These are phyloP conservation scores for Boletus rufocinnamomeus DNA, from an alignment of 768 basidiomycete genomes.

Conservation along the genomic window DNA sequence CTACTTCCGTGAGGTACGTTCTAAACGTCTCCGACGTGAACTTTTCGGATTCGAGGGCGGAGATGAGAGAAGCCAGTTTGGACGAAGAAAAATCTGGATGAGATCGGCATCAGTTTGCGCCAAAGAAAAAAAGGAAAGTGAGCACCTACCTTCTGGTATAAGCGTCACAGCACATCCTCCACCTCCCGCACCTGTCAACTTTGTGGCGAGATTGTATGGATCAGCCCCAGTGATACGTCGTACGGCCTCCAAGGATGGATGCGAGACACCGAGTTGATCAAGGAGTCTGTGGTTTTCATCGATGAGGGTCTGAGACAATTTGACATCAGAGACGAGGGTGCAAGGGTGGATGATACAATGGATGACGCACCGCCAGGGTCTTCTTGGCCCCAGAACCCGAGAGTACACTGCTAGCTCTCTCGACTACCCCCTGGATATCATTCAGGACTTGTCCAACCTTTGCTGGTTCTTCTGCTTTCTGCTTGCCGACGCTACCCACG, in stretches of 20 bases:
- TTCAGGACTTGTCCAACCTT: conserved; percentile 74
- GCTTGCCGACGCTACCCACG: conserved; percentile 83
- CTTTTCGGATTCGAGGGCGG: conserved; percentile 44
- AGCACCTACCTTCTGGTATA: conserved; percentile 81
- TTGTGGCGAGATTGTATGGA: conserved; percentile 80
- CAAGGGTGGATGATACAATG: not conserved
- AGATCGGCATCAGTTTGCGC: not conserved
- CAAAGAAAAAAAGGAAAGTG: not conserved
- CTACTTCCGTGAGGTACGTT: conserved; percentile 86
- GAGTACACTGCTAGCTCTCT: conserved; percentile 75
- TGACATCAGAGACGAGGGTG: conserved; percentile 2
- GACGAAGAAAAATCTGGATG: conserved; percentile 67
- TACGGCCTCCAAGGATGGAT: conserved; percentile 83
- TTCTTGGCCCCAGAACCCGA: conserved; percentile 46
- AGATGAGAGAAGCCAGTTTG: conserved; percentile 57
- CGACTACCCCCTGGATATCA: conserved; percentile 82
- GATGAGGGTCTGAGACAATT: conserved; percentile 64
- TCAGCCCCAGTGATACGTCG: conserved; percentile 61
- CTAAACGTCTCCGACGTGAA: conserved; percentile 39
- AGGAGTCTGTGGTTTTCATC: conserved; percentile 88
- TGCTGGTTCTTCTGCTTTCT: conserved; percentile 82
- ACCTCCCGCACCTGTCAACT: conserved; percentile 96
- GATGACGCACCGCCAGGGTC: conserved; percentile 55
- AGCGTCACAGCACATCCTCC: conserved; percentile 98
- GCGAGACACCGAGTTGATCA: conserved; percentile 85